These are phyloP conservation scores for Vigna angularis DNA, from an alignment of 306 rosid genomes.

Conservation along the genomic window DNA sequence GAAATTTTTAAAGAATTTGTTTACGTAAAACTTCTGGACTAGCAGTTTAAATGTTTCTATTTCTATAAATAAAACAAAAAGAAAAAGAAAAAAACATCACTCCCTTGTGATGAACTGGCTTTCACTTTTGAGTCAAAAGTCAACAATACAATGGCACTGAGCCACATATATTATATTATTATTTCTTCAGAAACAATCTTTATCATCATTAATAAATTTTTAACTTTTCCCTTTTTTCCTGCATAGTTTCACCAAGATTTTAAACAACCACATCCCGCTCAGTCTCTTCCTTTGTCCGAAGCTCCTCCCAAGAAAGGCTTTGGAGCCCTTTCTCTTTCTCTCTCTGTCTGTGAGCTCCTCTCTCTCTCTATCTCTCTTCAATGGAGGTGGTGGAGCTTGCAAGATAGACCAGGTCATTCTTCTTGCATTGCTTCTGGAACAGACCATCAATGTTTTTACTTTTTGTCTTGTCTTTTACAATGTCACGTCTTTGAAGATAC, in stretches of 20 bases:
- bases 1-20: no score
- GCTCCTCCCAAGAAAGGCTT: slow-evolving; percentile 31
- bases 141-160: slow-evolving; percentile 10
- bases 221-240: neutral
- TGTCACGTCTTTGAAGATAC: slow-evolving; percentile 5
- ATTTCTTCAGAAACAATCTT: neutral
- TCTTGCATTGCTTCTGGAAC: neutral
- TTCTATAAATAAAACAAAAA: neutral
- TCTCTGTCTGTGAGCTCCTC: slow-evolving; percentile 42
- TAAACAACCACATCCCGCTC: slow-evolving; percentile 50
- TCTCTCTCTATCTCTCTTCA: slow-evolving; percentile 46
- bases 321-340: neutral
- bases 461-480: neutral
- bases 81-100: neutral
- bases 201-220: neutral
- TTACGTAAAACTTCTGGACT: no score
- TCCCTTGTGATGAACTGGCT: slow-evolving; percentile 34
- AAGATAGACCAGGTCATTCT: slow-evolving; percentile 61
- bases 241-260: slow-evolving; percentile 29
- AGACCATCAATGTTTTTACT: neutral
- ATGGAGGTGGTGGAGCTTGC: slow-evolving; percentile 52
- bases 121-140: slow-evolving; percentile 42
- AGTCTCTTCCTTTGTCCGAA: slow-evolving; percentile 7
- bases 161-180: slow-evolving; percentile 11
- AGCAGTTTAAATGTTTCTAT: no score